Evolutionary conservation across 179 eudicot genomes (phyloP).

Genomic region (Amaranthus tricolor): DNA sequence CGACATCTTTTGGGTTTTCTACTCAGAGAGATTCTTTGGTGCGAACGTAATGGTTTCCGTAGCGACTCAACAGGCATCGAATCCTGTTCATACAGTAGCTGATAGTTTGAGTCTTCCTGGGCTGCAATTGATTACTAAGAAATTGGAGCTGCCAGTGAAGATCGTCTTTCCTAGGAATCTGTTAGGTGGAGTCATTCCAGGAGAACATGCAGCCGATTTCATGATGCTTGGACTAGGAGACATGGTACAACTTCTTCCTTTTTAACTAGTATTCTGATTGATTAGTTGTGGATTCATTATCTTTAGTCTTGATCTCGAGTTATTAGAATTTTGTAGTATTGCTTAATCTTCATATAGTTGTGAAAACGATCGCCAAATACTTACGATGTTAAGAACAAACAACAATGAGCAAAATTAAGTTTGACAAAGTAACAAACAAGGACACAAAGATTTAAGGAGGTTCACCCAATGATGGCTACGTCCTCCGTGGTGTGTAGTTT

Average conservation of each 20-base stretch:
- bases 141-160: slow-evolving; percentile 91
- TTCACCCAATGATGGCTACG: too few species aligned
- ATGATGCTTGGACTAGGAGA: slow-evolving; percentile 99
- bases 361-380: background rate
- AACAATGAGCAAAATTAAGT: too few species aligned
- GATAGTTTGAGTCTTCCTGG: slow-evolving; percentile 95
- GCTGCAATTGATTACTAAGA: slow-evolving; percentile 77
- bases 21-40: slow-evolving; percentile 92
- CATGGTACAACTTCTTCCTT: slow-evolving; percentile 60
- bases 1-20: slow-evolving; percentile 98
- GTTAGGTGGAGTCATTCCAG: slow-evolving; percentile 66
- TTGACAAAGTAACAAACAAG: too few species aligned
- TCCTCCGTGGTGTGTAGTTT: too few species aligned
- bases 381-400: too few species aligned
- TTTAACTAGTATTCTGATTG: background rate
- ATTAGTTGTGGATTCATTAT: background rate
- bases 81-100: slow-evolving; percentile 97
- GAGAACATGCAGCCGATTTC: slow-evolving; percentile 59
- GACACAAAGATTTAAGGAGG: too few species aligned
- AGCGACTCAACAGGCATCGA: slow-evolving; percentile 95
- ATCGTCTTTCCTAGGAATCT: slow-evolving; percentile 90
- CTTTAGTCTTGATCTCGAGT: slow-evolving; percentile 1
- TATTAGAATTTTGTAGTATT: background rate
- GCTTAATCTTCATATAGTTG: background rate
- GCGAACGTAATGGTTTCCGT: slow-evolving; percentile 98